Evolutionary conservation across 352 stramenopile genomes (phyloP).

Genomic region (Pythium coloratum): DNA sequence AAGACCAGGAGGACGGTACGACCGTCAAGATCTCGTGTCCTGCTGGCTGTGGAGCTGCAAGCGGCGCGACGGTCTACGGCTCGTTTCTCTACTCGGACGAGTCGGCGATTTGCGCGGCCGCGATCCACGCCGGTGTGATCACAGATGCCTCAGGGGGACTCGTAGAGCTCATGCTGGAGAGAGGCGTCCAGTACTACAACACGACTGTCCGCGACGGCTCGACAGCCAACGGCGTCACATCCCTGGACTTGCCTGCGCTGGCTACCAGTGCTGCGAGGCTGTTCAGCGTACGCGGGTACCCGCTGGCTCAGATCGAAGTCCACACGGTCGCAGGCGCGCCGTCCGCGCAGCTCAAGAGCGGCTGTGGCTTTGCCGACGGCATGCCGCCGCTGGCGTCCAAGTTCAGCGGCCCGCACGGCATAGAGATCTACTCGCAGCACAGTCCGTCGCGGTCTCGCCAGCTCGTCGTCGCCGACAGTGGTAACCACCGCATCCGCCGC

Average conservation of each 20-base stretch:
- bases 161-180: conserved; percentile 72
- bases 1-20: conserved; percentile 90
- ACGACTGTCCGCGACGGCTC: conserved; percentile 31
- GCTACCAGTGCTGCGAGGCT: conserved; percentile 40
- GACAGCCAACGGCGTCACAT: conserved; percentile 60
- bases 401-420: conserved; percentile 66
- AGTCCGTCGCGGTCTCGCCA: conserved; percentile 56
- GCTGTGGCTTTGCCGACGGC: conserved; percentile 86
- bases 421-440: conserved; percentile 61
- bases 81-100: conserved; percentile 85
- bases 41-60: conserved; percentile 38
- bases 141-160: conserved; percentile 43
- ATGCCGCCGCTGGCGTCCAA: conserved; percentile 81
- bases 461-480: conserved; percentile 91
- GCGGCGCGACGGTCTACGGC: conserved; percentile 55
- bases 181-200: conserved; percentile 41
- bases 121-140: conserved; percentile 88
- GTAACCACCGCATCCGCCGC: conserved; percentile 93
- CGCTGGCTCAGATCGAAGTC: conserved; percentile 63
- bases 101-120: conserved; percentile 89
- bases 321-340: conserved; percentile 91
- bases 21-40: conserved; percentile 86
- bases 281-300: conserved; percentile 57
- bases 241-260: conserved; percentile 37
- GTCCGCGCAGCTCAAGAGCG: conserved; percentile 73